Conservation (phyloP, 371 early-diverging fungal genomes). For the Mucor plumbeus region DNA sequence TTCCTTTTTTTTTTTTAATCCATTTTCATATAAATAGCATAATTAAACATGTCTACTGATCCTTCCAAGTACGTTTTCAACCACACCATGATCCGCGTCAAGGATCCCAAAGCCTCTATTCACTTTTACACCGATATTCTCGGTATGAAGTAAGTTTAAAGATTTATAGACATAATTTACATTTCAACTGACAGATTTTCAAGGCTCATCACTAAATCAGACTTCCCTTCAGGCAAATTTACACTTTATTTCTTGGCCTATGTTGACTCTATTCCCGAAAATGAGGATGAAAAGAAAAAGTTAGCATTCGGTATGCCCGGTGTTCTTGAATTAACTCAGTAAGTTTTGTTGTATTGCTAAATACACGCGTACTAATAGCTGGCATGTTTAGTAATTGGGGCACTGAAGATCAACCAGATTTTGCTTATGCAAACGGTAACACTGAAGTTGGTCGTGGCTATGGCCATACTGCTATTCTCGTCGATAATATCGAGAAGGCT, state of each 20-base stretch:
- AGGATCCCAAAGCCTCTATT: constrained; percentile 78
- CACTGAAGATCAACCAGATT: constrained; percentile 74
- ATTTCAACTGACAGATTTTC: neutral
- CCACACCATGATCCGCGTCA: constrained; percentile 88
- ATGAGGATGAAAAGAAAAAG: constrained; percentile 57
- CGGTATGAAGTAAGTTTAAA: constrained; percentile 79
- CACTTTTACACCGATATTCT: constrained; percentile 79
- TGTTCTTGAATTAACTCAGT: constrained; percentile 87
- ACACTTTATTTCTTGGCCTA: constrained; percentile 79
- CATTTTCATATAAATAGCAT: neutral
- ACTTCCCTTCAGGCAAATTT: constrained; percentile 71
- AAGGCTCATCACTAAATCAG: constrained; percentile 63
- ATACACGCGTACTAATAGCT: neutral
- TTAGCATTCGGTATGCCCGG: constrained; percentile 72
- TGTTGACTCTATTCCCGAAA: constrained; percentile 55
- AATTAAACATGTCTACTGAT: constrained; percentile 36
- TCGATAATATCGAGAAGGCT: constrained; percentile 82
- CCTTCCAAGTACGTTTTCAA: constrained; percentile 57
- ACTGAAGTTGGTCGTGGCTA: constrained; percentile 73
- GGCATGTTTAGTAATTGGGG: constrained; percentile 75
- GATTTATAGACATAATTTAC: neutral
- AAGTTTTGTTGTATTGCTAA: constrained; percentile 22
- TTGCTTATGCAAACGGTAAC: constrained; percentile 82
- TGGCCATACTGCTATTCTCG: constrained; percentile 84
- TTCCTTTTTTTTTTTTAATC: neutral